These are phyloP conservation scores for Septoria linicola DNA, from an alignment of 2,329 filamentous ascomycete genomes.

Conservation along the genomic window DNA sequence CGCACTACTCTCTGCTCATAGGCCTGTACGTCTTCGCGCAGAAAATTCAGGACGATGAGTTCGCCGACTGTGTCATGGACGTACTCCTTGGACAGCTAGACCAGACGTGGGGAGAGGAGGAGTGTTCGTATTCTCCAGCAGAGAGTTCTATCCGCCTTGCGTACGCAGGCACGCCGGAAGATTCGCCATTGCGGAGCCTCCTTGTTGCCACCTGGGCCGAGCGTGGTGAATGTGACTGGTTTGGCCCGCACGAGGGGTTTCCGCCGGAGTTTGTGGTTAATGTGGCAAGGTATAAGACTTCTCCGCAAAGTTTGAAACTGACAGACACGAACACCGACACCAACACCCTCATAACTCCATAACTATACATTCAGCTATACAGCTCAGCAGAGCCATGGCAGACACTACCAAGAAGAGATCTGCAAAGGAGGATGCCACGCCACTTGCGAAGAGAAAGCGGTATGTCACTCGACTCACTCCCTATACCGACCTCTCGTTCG, in stretches of 20 bases:
- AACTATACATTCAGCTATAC: too few species aligned
- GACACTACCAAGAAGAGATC: neutral
- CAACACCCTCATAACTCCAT: too few species aligned
- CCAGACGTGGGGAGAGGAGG: neutral
- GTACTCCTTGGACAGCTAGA: neutral
- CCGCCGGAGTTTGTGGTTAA: constrained; percentile 16
- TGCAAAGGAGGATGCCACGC: neutral
- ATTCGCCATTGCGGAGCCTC: constrained; percentile 1
- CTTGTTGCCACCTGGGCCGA: neutral
- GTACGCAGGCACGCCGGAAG: neutral
- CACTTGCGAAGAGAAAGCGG: neutral
- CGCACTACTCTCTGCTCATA: neutral
- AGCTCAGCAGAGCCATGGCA: too few species aligned
- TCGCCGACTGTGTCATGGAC: neutral
- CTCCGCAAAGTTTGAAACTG: too few species aligned
- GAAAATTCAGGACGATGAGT: constrained; percentile 7
- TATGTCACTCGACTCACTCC: too few species aligned
- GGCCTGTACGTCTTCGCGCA: constrained; percentile 13
- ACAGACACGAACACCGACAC: too few species aligned
- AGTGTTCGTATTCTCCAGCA: too few species aligned
- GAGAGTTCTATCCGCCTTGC: neutral
- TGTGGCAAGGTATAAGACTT: too few species aligned
- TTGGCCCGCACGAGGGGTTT: neutral
- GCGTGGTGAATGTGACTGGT: neutral
- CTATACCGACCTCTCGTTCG: too few species aligned